phyloP scores from a whole-genome alignment of 139 green algal genomes.

The Chlorella ohadii region DNA sequence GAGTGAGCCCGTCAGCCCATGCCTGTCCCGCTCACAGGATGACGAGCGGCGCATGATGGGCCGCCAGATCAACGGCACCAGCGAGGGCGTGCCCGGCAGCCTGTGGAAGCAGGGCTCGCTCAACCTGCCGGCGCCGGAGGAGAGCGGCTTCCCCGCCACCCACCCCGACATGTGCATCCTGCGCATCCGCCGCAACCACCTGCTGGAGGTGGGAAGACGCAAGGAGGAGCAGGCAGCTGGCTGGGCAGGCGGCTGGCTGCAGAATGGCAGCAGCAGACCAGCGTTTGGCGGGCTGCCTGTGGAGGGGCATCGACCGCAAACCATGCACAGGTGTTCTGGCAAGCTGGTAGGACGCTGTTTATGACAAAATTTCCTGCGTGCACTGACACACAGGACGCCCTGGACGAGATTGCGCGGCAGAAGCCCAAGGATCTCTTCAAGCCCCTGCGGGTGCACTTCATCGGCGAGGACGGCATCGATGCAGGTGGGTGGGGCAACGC shows the following conservation, averaged over 20 bases:
- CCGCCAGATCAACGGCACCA: constrained; percentile 46
- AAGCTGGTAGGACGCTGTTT: no score
- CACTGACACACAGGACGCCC: constrained; percentile 64
- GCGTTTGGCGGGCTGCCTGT: not conserved
- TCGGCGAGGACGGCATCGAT: constrained; percentile 95
- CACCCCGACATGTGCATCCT: constrained; percentile 95
- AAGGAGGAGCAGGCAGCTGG: not conserved
- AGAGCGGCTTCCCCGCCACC: constrained; percentile 67
- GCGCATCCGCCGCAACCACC: constrained; percentile 83
- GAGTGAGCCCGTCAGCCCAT: not conserved
- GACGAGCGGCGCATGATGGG: constrained; percentile 53
- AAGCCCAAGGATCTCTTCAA: constrained; percentile 89
- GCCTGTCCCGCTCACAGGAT: not conserved
- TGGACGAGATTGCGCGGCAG: constrained; percentile 89
- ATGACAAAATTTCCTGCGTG: not conserved
- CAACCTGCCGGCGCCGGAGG: constrained; percentile 66
- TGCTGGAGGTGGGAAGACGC: constrained; percentile 67
- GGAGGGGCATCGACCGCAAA: no score
- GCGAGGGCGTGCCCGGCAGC: constrained; percentile 7
- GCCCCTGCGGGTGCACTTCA: constrained; percentile 95
- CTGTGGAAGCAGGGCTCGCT: constrained; percentile 62
- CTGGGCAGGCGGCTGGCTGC: not conserved
- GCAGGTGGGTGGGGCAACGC: constrained; percentile 57
- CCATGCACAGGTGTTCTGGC: no score
- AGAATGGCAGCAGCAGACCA: not conserved